Evolutionary conservation across 441 rosid species (phyloP).

Genomic region (Biscutella auriculata): DNA sequence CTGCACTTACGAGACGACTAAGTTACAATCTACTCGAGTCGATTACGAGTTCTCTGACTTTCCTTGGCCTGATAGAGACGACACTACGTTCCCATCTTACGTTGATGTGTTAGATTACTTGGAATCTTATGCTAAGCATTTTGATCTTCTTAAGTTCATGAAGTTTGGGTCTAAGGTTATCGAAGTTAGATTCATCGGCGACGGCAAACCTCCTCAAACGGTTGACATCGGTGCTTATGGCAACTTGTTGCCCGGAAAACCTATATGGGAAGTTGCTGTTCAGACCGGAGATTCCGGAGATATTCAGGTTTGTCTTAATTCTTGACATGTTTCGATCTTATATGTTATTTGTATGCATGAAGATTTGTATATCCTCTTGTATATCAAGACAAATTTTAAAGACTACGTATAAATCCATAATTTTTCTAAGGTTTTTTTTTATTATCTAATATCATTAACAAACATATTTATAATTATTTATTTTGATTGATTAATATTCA

Average conservation of each 20-base stretch:
- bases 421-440: no score
- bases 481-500: no score
- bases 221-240: constrained; percentile 21
- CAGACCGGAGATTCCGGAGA: constrained; percentile 32
- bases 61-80: constrained; percentile 70
- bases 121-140: constrained; percentile 52
- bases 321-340: no score
- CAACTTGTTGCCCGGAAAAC: constrained; percentile 43
- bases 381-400: no score
- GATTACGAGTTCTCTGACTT: constrained; percentile 77
- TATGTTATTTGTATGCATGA: no score
- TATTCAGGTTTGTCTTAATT: constrained; percentile 36
- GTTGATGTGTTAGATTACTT: constrained; percentile 57
- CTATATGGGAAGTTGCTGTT: constrained; percentile 76
- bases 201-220: constrained; percentile 6
- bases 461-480: no score
- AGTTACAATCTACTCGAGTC: constrained; percentile 54
- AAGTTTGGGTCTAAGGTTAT: constrained; percentile 61
- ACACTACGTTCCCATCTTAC: constrained; percentile 53
- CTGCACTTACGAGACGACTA: constrained; percentile 64
- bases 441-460: no score
- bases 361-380: no score
- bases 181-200: constrained; percentile 44
- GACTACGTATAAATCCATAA: no score
- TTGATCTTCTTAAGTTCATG: constrained; percentile 48